A percentile compares a stretch with the other conserved stretches of the same genome.
Evolutionary conservation across 2,329 filamentous ascomycete species (phyloP).

Genomic region (Exutisphaerella laricina): DNA sequence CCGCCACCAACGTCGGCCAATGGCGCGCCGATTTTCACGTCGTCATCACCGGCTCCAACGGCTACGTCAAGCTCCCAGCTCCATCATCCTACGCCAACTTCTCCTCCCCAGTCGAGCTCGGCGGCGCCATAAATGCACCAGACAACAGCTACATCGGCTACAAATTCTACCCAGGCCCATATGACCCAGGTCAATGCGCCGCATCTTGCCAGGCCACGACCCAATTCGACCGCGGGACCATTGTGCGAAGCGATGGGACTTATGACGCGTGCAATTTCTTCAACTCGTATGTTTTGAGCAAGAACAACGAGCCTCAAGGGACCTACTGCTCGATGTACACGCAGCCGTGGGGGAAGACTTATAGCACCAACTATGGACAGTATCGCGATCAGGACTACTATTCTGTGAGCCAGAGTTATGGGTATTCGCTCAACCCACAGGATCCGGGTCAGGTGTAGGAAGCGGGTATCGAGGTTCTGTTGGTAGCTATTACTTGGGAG

Average conservation of each 20-base stretch:
- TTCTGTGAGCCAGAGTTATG: conserved; percentile 15
- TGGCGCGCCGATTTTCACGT: conserved; percentile 34
- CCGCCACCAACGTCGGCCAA: conserved; percentile 34
- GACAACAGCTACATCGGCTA: conserved; percentile 30
- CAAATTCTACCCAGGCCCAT: conserved; percentile 21
- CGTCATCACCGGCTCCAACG: conserved; percentile 42
- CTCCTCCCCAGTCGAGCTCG: conserved; percentile 28
- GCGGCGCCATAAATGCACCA: conserved; percentile 34
- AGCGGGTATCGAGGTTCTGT: no score
- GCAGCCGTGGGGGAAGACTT: conserved; percentile 17
- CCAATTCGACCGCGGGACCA: neutral
- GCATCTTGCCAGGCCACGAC: conserved; percentile 9
- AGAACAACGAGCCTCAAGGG: conserved; percentile 35
- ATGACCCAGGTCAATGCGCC: conserved; percentile 19
- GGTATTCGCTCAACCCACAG: conserved; percentile 8
- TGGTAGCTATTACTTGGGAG: no score
- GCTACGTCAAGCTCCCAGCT: conserved; percentile 25
- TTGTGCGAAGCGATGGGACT: conserved; percentile 2
- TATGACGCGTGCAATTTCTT: conserved; percentile 28
- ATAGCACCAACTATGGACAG: conserved; percentile 22
- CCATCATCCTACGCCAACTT: conserved; percentile 17
- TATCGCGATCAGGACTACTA: conserved; percentile 15
- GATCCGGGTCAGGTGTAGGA: conserved; percentile 9
- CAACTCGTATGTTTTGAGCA: conserved; percentile 37
- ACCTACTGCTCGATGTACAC: conserved; percentile 38